A percentile compares a stretch with the other conserved stretches of the same genome.
Evolutionary conservation across 139 green algal species (phyloP).

Genomic region (Dunaliella primolecta): DNA sequence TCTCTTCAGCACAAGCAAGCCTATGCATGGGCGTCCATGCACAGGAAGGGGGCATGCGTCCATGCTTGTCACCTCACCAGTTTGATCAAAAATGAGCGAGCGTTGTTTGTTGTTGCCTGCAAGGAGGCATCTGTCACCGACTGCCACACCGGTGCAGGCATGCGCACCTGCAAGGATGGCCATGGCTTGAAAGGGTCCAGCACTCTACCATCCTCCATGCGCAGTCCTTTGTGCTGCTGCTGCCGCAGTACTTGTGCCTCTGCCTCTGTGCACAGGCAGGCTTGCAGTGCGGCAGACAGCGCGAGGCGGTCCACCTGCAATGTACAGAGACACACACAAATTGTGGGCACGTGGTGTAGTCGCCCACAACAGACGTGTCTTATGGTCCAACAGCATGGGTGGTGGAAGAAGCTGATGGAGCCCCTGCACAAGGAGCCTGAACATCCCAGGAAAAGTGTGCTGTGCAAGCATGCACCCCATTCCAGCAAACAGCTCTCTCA

Average conservation of each 20-base stretch:
- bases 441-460: too few species aligned
- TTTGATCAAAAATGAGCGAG: neutral
- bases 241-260: slow-evolving; percentile 21
- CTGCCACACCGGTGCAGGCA: neutral
- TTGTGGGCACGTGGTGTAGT: too few species aligned
- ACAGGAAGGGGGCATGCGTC: neutral
- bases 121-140: neutral
- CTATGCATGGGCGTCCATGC: slow-evolving; percentile 9
- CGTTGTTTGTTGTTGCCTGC: too few species aligned
- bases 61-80: neutral
- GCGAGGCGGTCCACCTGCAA: slow-evolving; percentile 36
- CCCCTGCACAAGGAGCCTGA: too few species aligned
- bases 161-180: slow-evolving; percentile 39
- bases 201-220: neutral
- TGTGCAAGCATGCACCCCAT: too few species aligned
- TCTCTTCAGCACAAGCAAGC: slow-evolving; percentile 2
- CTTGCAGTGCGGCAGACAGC: slow-evolving; percentile 52
- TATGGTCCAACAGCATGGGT: too few species aligned
- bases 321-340: neutral
- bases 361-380: too few species aligned
- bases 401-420: too few species aligned
- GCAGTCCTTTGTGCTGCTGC: too few species aligned
- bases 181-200: slow-evolving; percentile 59
- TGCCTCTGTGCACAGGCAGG: slow-evolving; percentile 50
- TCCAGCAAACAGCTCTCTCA: too few species aligned